Conservation (phyloP, 306 rosid species). For the Vigna unguiculata region DNA sequence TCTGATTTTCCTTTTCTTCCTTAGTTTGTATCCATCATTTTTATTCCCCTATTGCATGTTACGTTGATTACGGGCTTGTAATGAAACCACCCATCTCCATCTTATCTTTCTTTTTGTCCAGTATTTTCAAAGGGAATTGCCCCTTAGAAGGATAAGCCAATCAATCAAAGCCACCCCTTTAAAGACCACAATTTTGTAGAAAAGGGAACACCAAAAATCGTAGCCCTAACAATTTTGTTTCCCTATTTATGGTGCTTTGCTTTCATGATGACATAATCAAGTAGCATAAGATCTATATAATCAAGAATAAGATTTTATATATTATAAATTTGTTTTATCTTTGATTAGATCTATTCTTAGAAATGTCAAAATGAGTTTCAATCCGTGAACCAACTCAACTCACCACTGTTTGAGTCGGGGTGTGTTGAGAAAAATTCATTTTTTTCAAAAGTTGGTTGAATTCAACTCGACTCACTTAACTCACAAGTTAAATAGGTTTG, state of each 20-base stretch:
- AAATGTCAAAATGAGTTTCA: too few species aligned
- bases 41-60: constrained; percentile 1
- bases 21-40: constrained; percentile 26
- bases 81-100: constrained; percentile 23
- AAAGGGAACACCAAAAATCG: constrained; percentile 22
- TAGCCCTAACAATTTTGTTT: constrained; percentile 5
- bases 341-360: too few species aligned
- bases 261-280: constrained; percentile 51
- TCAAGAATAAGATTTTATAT: too few species aligned
- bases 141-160: constrained; percentile 33
- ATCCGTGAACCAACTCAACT: too few species aligned
- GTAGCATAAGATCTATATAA: constrained; percentile 30
- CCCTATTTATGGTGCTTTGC: constrained; percentile 47
- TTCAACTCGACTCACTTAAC: too few species aligned
- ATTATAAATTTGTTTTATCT: too few species aligned
- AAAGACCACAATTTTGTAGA: constrained; percentile 33
- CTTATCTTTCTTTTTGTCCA: constrained; percentile 25
- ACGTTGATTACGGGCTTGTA: constrained; percentile 33
- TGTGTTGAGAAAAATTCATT: too few species aligned
- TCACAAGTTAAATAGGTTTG: too few species aligned
- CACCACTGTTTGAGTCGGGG: too few species aligned
- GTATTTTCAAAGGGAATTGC: constrained; percentile 31
- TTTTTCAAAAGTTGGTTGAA: too few species aligned
- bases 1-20: constrained; percentile 6
- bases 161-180: constrained; percentile 42